Evolutionary conservation across 768 basidiomycete genomes (phyloP).

Genomic region (Tricholoma flavovirens): DNA sequence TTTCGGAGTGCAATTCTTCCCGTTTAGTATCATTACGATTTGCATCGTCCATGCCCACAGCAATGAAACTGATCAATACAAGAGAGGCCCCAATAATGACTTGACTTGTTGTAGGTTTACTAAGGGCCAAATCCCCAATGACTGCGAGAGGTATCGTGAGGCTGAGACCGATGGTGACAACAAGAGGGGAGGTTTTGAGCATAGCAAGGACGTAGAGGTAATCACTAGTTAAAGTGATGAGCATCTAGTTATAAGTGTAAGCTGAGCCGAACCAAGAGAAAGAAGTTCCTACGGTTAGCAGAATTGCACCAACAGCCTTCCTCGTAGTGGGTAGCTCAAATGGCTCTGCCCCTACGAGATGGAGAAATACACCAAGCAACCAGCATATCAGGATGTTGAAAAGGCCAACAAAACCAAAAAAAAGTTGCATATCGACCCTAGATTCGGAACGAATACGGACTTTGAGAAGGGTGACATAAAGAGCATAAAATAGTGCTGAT

Average conservation of each 20-base stretch:
- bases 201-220: slow-evolving; percentile 85
- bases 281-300: slow-evolving; percentile 31
- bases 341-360: slow-evolving; percentile 55
- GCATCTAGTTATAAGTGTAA: slow-evolving; percentile 47
- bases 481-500: slow-evolving; percentile 72
- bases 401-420: slow-evolving; percentile 83
- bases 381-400: slow-evolving; percentile 67
- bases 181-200: slow-evolving; percentile 94
- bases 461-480: slow-evolving; percentile 79
- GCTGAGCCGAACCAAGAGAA: background rate
- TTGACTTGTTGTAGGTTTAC: slow-evolving; percentile 48
- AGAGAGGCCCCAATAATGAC: slow-evolving; percentile 71
- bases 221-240: slow-evolving; percentile 78
- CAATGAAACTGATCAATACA: slow-evolving; percentile 74
- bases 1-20: background rate
- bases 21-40: slow-evolving; percentile 4
- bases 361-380: slow-evolving; percentile 67
- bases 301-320: slow-evolving; percentile 26
- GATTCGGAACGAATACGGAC: slow-evolving; percentile 70
- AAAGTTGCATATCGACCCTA: slow-evolving; percentile 79
- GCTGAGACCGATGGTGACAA: slow-evolving; percentile 88
- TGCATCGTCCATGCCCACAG: slow-evolving; percentile 55
- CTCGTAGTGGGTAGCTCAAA: slow-evolving; percentile 54
- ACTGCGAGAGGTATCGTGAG: slow-evolving; percentile 93
- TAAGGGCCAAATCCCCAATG: slow-evolving; percentile 67